Evolutionary conservation across 139 green algal genomes (phyloP), one percentile per base, ranked within the genome.

Genomic region (Ostreobium quekettii): DNA sequence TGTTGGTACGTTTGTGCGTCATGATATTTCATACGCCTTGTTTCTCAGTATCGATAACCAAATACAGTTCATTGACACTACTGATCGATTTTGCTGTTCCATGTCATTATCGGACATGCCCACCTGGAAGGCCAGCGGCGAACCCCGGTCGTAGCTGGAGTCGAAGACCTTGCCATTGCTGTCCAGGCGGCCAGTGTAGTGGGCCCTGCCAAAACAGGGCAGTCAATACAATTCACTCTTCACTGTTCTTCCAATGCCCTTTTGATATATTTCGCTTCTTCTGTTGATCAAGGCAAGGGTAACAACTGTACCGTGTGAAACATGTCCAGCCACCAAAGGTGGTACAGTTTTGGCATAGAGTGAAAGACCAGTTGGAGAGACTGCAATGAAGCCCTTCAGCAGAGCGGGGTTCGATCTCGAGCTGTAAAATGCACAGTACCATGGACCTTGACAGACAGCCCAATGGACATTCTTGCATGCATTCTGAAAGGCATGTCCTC

Each of bases 81-180:
- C 24, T 3, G 8, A 22, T 5, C 11, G 5, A 68, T 32, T 39
- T 39, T 30, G 8, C 4, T 3, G 6, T 57, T n/a, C 37, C 36
- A 36, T 6, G 7, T n/a, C n/a, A n/a, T n/a, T n/a, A n/a, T n/a
- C n/a, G n/a, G n/a, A n/a, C n/a, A n/a, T 31, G 6, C 74, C 32
- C 33, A 87, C 77, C 71, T 82, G 78, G 84, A 96, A 96, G 1
- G 64, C 65, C 4, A 96, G 85, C 0, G 91, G 91, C 38, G 76
- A 48, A 7, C 86, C 70, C 7, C 91, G 76, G 32, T 86, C 78
- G 60, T 94, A 95, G 61, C 66, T 84, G 48, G 67, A 84, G 75
- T 97, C 91, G 77, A 97, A 97, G 29, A 91, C 82, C 1, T 68
- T 36, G 24, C 78, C 79, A 64, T 89, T 87, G 66, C 65, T 85